A percentile compares a stretch with the other conserved stretches of the same genome.
Conservation (phyloP, 169 alveolate genomes). For the Toxoplasma gondii region DNA sequence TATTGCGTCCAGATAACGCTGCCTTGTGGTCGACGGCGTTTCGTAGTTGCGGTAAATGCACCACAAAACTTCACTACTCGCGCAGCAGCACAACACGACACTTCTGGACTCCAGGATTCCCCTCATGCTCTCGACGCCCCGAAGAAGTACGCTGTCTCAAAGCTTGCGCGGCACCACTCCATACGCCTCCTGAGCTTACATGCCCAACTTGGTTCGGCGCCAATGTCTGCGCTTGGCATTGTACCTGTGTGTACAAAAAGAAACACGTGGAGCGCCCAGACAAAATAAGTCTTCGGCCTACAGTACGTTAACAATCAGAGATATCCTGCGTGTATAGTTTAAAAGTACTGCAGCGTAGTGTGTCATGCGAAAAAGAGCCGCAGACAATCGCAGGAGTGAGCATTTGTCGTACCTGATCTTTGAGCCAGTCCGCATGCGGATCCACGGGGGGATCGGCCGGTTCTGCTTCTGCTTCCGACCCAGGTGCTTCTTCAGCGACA, state of each 20-base stretch:
- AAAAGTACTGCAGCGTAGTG: not conserved
- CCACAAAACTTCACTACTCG: not conserved
- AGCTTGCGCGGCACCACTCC: not conserved
- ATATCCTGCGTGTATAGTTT: not conserved
- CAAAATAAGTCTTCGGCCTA: no score
- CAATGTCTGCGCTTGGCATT: slow-evolving; percentile 96
- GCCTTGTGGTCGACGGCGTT: not conserved
- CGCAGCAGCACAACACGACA: not conserved
- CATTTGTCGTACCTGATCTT: slow-evolving; percentile 85
- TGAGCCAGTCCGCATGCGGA: slow-evolving; percentile 92
- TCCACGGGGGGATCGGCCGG: slow-evolving; percentile 97
- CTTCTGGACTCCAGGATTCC: not conserved
- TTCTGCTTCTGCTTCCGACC: slow-evolving; percentile 95
- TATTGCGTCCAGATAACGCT: not conserved
- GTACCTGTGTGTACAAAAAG: slow-evolving; percentile 78
- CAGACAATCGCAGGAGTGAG: not conserved
- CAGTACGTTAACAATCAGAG: no score
- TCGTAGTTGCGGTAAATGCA: not conserved
- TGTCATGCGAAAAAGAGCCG: not conserved
- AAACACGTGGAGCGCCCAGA: not conserved
- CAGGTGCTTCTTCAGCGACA: slow-evolving; percentile 90
- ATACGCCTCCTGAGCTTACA: slow-evolving; percentile 73
- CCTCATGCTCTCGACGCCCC: not conserved
- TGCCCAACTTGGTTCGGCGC: slow-evolving; percentile 96
- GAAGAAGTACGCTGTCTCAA: not conserved